Evolutionary conservation across 495 filamentous ascomycete genomes (phyloP).

Genomic region (Aspergillus sclerotiicarbonarius): DNA sequence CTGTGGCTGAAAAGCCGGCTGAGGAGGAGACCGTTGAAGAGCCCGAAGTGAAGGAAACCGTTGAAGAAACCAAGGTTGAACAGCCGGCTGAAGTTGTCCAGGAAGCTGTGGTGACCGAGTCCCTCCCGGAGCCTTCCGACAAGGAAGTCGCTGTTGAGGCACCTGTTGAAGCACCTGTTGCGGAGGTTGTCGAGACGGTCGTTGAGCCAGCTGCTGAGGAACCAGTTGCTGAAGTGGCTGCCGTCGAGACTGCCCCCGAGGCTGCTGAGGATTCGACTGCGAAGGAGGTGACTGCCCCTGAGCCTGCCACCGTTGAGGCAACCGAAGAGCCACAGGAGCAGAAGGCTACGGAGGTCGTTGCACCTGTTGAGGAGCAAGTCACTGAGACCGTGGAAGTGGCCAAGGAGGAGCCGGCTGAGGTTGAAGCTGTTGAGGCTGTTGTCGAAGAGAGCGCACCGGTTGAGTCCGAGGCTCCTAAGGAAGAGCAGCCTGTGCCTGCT

Average conservation of each 20-base stretch:
- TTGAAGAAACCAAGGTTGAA: constrained; percentile 13
- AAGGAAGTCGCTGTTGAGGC: not conserved
- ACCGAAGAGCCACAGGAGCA: not conserved
- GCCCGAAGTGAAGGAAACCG: constrained; percentile 5
- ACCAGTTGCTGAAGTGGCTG: not conserved
- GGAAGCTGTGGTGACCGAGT: constrained; percentile 6
- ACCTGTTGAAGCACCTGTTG: constrained; percentile 6
- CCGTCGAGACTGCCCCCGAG: constrained; percentile 6
- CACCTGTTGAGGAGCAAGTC: constrained; percentile 2
- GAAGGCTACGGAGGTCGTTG: not conserved
- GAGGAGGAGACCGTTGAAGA: constrained; percentile 9
- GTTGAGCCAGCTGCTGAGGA: not conserved
- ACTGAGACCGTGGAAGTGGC: not conserved
- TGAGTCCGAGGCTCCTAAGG: not conserved
- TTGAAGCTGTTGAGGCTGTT: not conserved
- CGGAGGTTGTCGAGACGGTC: not conserved
- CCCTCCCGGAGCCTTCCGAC: constrained; percentile 8
- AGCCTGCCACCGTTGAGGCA: not conserved
- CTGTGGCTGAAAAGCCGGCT: constrained; percentile 13
- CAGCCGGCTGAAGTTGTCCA: constrained; percentile 1
- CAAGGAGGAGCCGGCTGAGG: not conserved
- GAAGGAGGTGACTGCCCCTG: constrained; percentile 6
- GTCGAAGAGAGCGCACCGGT: too few relatives aligned
- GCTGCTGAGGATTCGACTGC: constrained; percentile 4
- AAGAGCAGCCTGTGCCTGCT: constrained; percentile 7